Evolutionary conservation across 2,329 filamentous ascomycete species (phyloP), one percentile per base, ranked within the genome.

Genomic region (Fusarium domesticum): DNA sequence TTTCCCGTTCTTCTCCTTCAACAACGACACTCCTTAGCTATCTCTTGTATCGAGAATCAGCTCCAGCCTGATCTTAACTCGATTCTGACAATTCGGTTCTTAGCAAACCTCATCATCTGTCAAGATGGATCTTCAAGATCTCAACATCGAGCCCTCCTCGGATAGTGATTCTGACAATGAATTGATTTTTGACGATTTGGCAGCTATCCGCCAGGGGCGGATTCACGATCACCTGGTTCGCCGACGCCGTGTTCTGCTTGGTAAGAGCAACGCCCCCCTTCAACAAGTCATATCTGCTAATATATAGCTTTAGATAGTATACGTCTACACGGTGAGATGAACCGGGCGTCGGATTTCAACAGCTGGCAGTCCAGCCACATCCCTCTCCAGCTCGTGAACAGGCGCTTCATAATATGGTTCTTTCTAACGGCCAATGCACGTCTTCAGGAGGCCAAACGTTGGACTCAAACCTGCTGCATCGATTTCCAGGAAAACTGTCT

Each of bases 401-500:
- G 39, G 3, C 43, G 54, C 14, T 41, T 63, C 36, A 50, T 48
- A 6, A 42, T 50, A 4, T 50, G 56, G 15, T 11, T 66, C 7
- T 44, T 53, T n/a, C 47, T 37, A 10, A 42, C 48, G 4, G 56
- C 57, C 0, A 64, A 61, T 16, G n/a, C 18, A 0, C 58, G 56
- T 12, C 49, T 68, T 0, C 41, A 54, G 2, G 25, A 47, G 15
- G 65, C 65, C 2, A 46, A 41, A 8, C 12, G 15, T 1, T 41
- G 54, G 4, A 17, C 54, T 2, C 2, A 8, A 1, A 37, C 66
- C 1, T 19, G 32, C 1, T 49, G 59, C 0, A 42, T 68, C 5
- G 39, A 25, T 18, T 54, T 67, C 3, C 63, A 54, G 3, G 39
- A 54, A 0, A 58, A 67, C 18, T 65, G 65, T 6, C 49, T 67